Evolutionary conservation across 2,329 filamentous ascomycete species (phyloP).

Genomic region (Claviceps fusiformis): DNA sequence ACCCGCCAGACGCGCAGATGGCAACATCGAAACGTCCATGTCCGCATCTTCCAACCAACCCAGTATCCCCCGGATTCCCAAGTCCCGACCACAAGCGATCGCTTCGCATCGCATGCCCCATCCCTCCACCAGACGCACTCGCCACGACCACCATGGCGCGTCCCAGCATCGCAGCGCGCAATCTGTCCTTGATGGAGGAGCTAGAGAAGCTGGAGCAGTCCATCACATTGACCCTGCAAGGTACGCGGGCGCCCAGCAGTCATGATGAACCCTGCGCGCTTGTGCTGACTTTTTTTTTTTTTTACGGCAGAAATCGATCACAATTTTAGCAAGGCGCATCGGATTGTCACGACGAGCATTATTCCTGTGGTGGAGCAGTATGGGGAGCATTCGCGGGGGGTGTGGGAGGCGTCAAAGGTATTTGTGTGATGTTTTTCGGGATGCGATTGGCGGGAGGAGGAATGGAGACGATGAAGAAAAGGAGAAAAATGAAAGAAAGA

Average conservation of each 20-base stretch:
- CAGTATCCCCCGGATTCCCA: too few species aligned
- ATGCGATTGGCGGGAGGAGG: too few species aligned
- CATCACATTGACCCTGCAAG: constrained; percentile 90
- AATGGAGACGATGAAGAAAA: too few species aligned
- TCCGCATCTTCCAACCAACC: too few species aligned
- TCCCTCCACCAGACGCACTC: too few species aligned
- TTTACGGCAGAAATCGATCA: constrained; percentile 71
- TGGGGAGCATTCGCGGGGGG: constrained; percentile 78
- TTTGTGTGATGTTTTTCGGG: neutral
- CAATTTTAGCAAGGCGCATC: constrained; percentile 93
- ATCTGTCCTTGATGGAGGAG: constrained; percentile 79
- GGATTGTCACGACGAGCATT: constrained; percentile 89
- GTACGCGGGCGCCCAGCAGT: constrained; percentile 26
- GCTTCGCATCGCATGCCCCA: neutral
- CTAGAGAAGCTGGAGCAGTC: constrained; percentile 92
- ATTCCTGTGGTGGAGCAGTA: constrained; percentile 91
- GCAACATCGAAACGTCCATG: too few species aligned
- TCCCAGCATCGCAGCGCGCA: constrained; percentile 33
- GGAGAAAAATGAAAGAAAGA: too few species aligned
- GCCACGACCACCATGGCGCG: constrained; percentile 30
- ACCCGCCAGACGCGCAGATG: too few species aligned
- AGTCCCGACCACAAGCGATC: neutral
- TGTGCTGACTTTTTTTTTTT: constrained; percentile 2
- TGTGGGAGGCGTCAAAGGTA: constrained; percentile 96
- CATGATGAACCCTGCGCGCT: neutral